Base-by-base conservation (phyloP, 1,284 basidiomycete species). In the Heliocybe sulcata region DNA sequence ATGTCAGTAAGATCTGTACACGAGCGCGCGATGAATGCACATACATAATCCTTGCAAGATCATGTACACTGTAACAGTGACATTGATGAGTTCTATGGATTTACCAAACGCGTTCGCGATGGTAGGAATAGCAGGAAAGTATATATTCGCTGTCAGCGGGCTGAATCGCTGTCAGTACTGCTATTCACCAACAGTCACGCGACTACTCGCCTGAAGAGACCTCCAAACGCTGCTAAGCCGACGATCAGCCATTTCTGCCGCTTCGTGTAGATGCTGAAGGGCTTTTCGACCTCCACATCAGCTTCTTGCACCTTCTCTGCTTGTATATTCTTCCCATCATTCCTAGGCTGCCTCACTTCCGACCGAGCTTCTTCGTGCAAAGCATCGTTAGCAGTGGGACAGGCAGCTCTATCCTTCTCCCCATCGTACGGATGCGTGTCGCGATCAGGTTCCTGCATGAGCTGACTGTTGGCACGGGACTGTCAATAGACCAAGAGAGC, bases 41-140 rank as follows among this genome's bases (percentile, higher is more conserved):
- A 57, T 59, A 87, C 86, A 78, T 45, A 88, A 67, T 20, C 84
- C 89, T 69, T 93, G 90, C 25, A 90, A 71, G 29, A 90, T 71
- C 81, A 91, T 83, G 65, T 91, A 90, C 55, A 87, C 78, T 0
- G 88, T 91, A 26, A 92, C 85, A 0, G 87, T 88, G 33, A 92
- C 64, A 61, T 92, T 90, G 47, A 90, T 87, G 19, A 83, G 69
- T 59, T 90, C 85, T 2, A 76, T 75, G 0, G 82, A 79, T 57
- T 83, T 81, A 59, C 82, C 60, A 58, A 92, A 88, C 1, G 74
- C 85, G 4, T 60, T 57, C 0, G 84, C 75, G 23, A 92, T 73
- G 1, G 77, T 74, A 0, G 88, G 89, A 51, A 92, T 85, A 2
- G 85, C 87, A 9, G 89, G 88, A 57, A 90, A 81, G 65, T 90